Evolutionary conservation across 2,329 filamentous ascomycete genomes (phyloP), one percentile per base, ranked within the genome.

Genomic region (Cordyceps cateniannulata): DNA sequence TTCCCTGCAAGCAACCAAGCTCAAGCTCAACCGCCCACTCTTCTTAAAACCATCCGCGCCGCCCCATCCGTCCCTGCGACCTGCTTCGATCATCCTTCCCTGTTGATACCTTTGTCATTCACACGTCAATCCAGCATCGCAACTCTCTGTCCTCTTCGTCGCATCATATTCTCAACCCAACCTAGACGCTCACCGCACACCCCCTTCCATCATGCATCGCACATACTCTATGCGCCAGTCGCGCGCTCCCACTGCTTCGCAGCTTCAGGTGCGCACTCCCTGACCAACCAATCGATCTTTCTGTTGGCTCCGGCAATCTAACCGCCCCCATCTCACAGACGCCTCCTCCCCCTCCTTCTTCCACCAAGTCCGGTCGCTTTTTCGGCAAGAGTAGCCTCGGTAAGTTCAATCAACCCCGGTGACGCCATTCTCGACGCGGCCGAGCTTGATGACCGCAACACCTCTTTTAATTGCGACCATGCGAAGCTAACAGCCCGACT

Each of bases 181-280:
- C 35, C 38, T 35, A 51, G 10, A 27, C 18, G 16, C 47, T 52
- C 45, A 20, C 29, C 32, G 24, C 48, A 6, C 60, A 29, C 56
- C 29, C 27, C 35, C 64, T 64, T 57, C 62, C 77, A 78, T 64
- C 61, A 99, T 99, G 93, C 95, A 99, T 85, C 92, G 93, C 76
- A 97, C 95, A 67, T 99, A 98, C 77, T 96, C 92, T 70, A 96
- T 97, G 95, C 93, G 95, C 88, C 90, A 96, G 79, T 89, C 90
- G 77, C 88, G 95, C 83, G 91, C 91, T 77, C 95, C 95, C 53
- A 99, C 95, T 67, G 95, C 95, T 72, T 96, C 92, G 72, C 83
- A 85, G 72, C 79, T 86, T 50, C 82, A 85, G 75, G 83, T 85
- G 71, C 64, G 76, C 62, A 14, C 9, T 32, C 16, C 50, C 8